Evolutionary conservation across 2,329 filamentous ascomycete genomes (phyloP).

Genomic region (Aspergillus japonicus): DNA sequence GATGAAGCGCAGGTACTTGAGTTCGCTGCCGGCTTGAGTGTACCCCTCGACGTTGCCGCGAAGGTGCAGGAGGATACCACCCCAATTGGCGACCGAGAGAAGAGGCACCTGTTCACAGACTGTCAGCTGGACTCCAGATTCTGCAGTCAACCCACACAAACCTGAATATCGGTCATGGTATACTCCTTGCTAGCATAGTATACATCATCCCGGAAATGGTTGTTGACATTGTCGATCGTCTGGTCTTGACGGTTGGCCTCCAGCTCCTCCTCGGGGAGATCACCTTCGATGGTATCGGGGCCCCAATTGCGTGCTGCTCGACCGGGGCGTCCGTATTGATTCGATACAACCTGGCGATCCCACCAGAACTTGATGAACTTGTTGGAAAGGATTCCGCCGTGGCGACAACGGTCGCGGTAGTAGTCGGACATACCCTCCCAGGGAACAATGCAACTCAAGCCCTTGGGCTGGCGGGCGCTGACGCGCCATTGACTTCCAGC

Average conservation of each 20-base stretch:
- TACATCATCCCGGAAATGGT: constrained; percentile 60
- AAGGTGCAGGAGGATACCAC: constrained; percentile 67
- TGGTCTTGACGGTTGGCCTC: constrained; percentile 42
- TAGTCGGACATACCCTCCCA: constrained; percentile 60
- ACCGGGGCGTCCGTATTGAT: constrained; percentile 64
- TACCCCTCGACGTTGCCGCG: constrained; percentile 69
- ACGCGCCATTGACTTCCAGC: constrained; percentile 57
- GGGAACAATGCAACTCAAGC: constrained; percentile 52
- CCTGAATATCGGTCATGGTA: constrained; percentile 63
- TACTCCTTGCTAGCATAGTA: constrained; percentile 68
- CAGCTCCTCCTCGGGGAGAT: constrained; percentile 37
- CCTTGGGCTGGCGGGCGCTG: constrained; percentile 52
- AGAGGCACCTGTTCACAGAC: constrained; percentile 45
- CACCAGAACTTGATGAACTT: constrained; percentile 64
- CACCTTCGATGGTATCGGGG: constrained; percentile 44
- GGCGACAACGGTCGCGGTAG: constrained; percentile 58
- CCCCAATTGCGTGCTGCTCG: constrained; percentile 54
- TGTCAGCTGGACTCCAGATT: neutral
- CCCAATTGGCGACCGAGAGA: constrained; percentile 69
- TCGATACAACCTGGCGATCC: constrained; percentile 64
- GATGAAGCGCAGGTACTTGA: constrained; percentile 70
- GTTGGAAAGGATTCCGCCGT: constrained; percentile 62
- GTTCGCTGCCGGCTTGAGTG: constrained; percentile 60
- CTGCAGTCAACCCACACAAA: constrained; percentile 28
- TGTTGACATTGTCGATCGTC: constrained; percentile 47